A percentile compares a stretch with the other conserved stretches of the same genome.
Evolutionary conservation across 169 alveolate species (phyloP).

Genomic region (Besnoitia besnoiti): DNA sequence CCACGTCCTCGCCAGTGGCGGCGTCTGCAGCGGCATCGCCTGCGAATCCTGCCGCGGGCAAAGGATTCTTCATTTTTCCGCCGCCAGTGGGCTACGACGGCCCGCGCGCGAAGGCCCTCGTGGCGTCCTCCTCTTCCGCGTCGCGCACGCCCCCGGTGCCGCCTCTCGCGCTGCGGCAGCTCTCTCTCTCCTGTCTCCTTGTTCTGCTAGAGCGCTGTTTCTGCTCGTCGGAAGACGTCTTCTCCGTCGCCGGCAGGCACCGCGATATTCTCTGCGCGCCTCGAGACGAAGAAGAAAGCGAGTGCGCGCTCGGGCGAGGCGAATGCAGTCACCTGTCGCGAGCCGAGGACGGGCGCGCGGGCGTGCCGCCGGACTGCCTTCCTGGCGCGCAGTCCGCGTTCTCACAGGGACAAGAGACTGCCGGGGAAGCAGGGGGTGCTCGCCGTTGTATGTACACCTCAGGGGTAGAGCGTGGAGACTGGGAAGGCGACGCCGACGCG

Average conservation of each 20-base stretch:
- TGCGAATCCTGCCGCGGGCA: background rate
- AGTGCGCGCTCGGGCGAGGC: background rate
- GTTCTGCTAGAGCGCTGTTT: slow-evolving; percentile 12
- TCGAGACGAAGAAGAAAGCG: background rate
- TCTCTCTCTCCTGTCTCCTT: background rate
- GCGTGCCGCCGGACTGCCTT: too few relatives aligned
- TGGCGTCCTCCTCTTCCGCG: background rate
- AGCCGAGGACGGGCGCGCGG: too few relatives aligned
- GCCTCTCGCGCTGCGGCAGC: background rate
- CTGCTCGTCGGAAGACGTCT: background rate
- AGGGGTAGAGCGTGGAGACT: too few relatives aligned
- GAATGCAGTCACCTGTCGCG: too few relatives aligned
- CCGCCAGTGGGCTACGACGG: slow-evolving; percentile 11
- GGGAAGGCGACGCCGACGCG: too few relatives aligned
- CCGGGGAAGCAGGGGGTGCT: too few relatives aligned
- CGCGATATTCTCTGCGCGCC: background rate
- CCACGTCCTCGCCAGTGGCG: too few relatives aligned
- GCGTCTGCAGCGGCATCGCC: background rate
- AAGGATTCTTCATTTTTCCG: background rate
- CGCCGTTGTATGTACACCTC: too few relatives aligned
- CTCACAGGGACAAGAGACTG: too few relatives aligned
- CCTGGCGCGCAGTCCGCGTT: too few relatives aligned
- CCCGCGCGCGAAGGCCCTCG: too few relatives aligned
- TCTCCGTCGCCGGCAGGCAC: background rate
- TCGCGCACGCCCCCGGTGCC: background rate